phyloP scores from a whole-genome alignment of 1,139 yeast genomes.

The Suhomyces choctaworum region DNA sequence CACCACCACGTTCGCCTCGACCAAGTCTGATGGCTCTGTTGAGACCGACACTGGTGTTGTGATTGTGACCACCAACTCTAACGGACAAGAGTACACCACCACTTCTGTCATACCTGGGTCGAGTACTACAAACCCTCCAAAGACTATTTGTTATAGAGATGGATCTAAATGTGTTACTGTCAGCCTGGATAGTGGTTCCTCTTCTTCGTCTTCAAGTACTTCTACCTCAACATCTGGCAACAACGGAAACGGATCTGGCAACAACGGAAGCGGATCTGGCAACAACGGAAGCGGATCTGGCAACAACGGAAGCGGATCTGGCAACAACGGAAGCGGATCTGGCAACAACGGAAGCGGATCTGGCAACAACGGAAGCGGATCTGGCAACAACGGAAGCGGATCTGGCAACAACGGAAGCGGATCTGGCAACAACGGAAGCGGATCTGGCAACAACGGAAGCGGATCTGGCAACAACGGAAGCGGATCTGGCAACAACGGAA shows the following conservation, averaged over 20 bases:
- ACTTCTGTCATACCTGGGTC: no score
- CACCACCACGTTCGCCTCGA: no score
- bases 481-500: background rate
- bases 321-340: no score
- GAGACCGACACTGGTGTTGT: conserved; percentile 3
- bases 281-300: background rate
- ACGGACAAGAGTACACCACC: conserved; percentile 1
- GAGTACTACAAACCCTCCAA: no score
- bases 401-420: no score
- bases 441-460: no score
- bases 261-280: no score
- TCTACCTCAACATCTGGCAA: no score
- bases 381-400: background rate
- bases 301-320: background rate
- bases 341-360: background rate
- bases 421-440: background rate
- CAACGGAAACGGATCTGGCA: background rate
- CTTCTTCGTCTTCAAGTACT: background rate
- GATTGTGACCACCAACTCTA: conserved; percentile 1
- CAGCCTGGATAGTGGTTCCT: background rate
- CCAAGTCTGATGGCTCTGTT: no score
- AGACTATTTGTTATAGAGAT: background rate
- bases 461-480: background rate
- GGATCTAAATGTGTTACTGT: background rate
- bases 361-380: no score